phyloP scores from a whole-genome alignment of 2,329 filamentous ascomycete species.

The Leptographium lundbergii region DNA sequence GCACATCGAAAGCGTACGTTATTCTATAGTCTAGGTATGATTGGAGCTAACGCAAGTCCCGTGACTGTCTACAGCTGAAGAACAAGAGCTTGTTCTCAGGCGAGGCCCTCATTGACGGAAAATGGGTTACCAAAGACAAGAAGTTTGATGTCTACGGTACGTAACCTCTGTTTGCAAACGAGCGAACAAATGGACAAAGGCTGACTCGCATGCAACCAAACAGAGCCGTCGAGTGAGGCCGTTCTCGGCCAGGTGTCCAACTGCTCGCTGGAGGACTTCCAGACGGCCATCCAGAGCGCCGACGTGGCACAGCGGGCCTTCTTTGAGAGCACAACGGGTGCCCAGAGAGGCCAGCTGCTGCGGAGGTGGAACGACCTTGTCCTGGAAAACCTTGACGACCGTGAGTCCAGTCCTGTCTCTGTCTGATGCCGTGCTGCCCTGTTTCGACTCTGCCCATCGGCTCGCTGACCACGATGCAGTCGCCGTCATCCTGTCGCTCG shows the following conservation, averaged over 20 bases:
- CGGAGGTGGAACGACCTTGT: slow-evolving; percentile 57
- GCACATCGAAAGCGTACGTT: background rate
- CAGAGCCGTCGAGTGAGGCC: slow-evolving; percentile 32
- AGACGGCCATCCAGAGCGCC: slow-evolving; percentile 35
- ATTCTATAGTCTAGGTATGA: no score
- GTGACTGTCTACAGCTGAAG: slow-evolving; percentile 1
- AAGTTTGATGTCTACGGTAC: slow-evolving; percentile 7
- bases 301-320: slow-evolving; percentile 30
- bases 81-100: slow-evolving; percentile 3
- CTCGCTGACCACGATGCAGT: background rate
- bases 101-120: slow-evolving; percentile 7
- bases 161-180: background rate
- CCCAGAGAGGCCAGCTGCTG: slow-evolving; percentile 27
- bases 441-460: background rate
- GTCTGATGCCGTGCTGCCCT: background rate
- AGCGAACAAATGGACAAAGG: background rate
- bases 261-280: slow-evolving; percentile 33
- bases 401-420: background rate
- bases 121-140: slow-evolving; percentile 6
- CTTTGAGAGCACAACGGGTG: slow-evolving; percentile 37
- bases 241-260: slow-evolving; percentile 37
- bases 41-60: no score
- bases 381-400: slow-evolving; percentile 51
- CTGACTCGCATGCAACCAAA: background rate
- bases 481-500: slow-evolving; percentile 52